phyloP scores from a whole-genome alignment of 192 early-diverging fungal genomes.

The Linderina pennispora region DNA sequence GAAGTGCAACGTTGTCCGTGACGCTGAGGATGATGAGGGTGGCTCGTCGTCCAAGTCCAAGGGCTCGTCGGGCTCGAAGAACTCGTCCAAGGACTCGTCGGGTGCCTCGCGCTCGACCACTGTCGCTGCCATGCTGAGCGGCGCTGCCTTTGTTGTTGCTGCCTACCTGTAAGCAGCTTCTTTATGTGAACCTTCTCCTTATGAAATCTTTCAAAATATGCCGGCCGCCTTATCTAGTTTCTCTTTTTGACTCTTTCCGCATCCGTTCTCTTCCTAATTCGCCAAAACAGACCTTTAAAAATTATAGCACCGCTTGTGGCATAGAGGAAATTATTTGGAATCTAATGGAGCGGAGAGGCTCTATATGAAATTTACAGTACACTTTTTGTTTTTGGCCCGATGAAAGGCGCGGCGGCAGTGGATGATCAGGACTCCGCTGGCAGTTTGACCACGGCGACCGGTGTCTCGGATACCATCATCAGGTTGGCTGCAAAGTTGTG shows the following conservation, averaged over 20 bases:
- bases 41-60: not conserved
- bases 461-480: not conserved
- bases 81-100: slow-evolving; percentile 11
- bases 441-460: slow-evolving; percentile 1
- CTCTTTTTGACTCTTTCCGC: too few relatives aligned
- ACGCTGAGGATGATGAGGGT: slow-evolving; percentile 2
- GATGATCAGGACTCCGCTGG: too few relatives aligned
- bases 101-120: slow-evolving; percentile 12
- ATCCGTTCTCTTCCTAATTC: too few relatives aligned
- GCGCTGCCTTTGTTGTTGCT: slow-evolving; percentile 20
- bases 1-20: slow-evolving; percentile 14
- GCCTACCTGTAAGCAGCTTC: slow-evolving; percentile 27
- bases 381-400: not conserved
- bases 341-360: too few relatives aligned
- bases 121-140: slow-evolving; percentile 16
- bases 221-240: too few relatives aligned
- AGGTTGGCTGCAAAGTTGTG: slow-evolving; percentile 1
- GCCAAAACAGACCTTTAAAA: too few relatives aligned
- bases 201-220: too few relatives aligned
- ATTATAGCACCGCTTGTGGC: too few relatives aligned
- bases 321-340: too few relatives aligned
- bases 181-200: too few relatives aligned
- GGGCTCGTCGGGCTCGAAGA: not conserved
- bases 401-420: too few relatives aligned
- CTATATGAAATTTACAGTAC: too few relatives aligned